phyloP scores from a whole-genome alignment of 257 asterid genomes.

The Penstemon eatonii region DNA sequence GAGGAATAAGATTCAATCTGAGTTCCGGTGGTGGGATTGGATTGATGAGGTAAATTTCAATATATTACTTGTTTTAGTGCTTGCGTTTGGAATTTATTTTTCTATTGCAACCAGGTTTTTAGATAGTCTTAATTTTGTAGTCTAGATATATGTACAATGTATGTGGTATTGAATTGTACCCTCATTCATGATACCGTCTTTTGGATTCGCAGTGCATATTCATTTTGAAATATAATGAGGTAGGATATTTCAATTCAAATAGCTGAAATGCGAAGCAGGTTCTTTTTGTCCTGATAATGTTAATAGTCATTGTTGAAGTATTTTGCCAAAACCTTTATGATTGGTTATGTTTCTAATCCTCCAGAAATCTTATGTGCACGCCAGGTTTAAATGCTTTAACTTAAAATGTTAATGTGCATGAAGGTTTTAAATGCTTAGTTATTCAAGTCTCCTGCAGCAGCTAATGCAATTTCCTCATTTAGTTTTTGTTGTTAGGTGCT shows the following conservation, averaged over 20 bases:
- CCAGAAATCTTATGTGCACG: neutral
- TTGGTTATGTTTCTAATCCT: neutral
- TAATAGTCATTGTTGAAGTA: neutral
- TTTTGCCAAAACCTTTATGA: neutral
- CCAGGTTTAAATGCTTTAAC: neutral
- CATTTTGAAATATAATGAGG: neutral
- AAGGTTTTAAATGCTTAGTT: neutral
- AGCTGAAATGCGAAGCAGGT: neutral
- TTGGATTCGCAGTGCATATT: neutral
- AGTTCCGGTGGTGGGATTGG: slow-evolving; percentile 72
- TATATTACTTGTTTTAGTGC: neutral
- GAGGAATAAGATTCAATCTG: slow-evolving; percentile 52
- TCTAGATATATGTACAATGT: neutral
- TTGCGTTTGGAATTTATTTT: neutral
- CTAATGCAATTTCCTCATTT: slow-evolving; percentile 2
- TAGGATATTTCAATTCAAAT: neutral
- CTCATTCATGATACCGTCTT: neutral
- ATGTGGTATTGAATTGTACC: neutral
- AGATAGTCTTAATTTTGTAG: neutral
- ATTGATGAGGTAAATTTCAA: slow-evolving; percentile 48
- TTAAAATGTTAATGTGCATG: neutral
- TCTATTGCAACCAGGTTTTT: no score
- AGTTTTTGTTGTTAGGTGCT: slow-evolving; percentile 67
- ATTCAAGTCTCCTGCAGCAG: neutral
- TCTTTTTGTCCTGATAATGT: neutral